Evolutionary conservation across 2,329 filamentous ascomycete genomes (phyloP), one percentile per base, ranked within the genome.

Genomic region (Scedosporium dehoogii): DNA sequence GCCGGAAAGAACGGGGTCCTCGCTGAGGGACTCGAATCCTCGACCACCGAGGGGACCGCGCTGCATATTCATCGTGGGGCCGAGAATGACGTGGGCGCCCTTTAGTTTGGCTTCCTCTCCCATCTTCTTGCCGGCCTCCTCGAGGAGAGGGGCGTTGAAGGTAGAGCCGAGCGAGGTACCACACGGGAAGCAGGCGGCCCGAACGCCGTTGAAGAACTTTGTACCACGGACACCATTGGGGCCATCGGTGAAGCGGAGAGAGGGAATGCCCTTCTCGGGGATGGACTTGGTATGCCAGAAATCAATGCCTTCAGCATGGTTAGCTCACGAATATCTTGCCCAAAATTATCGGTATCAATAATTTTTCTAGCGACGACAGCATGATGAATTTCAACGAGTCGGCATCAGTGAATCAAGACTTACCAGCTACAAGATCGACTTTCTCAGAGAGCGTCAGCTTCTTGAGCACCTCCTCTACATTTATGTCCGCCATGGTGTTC

Each of bases 211-310:
- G 73, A 89, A 89, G 77, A 88, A 89, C 67, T 82, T 84, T 57
- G 82, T 85, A 59, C 86, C 87, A 66, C 87, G 79, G 41, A 87
- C 82, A 59, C 87, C 87, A 70, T 89, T 89, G 44, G 88, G 88
- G 0, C 87, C 87, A 67, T 90, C 87, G 44, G 84, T 83, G 57
- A 86, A 78, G 58, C 87, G 83, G 38, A 89, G 76, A 0, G 86
- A 84, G 5, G 86, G 86, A 41, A 89, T 79, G 1, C 82, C 81
- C 68, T 85, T 79, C 23, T 83, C 71, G 9, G 83, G 82, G 6
- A 89, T 75, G 14, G 81, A 72, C 66, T 83, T 81, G 41, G 86
- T 87, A 68, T 88, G 85, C 87, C 87, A 90, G 69, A 88, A 88
- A 73, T 89, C 86, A 66, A 82, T 79, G 63, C 85, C 85, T 81